These are phyloP conservation scores for Metschnikowia reukaufii DNA, from an alignment of 805 yeast genomes.

Conservation along the genomic window DNA sequence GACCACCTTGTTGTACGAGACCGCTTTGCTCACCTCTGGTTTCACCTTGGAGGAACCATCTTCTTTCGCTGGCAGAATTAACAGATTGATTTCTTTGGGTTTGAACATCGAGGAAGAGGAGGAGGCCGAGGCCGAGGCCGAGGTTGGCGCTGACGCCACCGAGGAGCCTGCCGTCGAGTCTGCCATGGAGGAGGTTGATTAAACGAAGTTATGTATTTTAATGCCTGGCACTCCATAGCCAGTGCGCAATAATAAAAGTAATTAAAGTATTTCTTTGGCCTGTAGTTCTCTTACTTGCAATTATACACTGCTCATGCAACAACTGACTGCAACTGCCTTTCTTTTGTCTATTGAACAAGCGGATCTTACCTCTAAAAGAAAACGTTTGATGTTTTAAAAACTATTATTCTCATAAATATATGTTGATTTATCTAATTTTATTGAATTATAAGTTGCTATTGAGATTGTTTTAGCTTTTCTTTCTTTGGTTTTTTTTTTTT, in stretches of 20 bases:
- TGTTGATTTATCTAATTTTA: too few species aligned
- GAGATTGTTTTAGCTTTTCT: too few species aligned
- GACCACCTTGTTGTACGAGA: slow-evolving; percentile 93
- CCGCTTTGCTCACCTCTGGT: slow-evolving; percentile 98
- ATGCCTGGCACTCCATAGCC: slow-evolving; percentile 1
- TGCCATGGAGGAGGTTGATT: slow-evolving; percentile 98
- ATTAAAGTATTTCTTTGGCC: background rate
- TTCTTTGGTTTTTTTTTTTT: too few species aligned
- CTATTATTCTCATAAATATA: too few species aligned
- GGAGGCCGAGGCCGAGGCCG: slow-evolving; percentile 45
- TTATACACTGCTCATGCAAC: too few species aligned
- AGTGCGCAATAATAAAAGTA: slow-evolving; percentile 5
- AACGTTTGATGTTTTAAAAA: too few species aligned
- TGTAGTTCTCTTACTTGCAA: too few species aligned
- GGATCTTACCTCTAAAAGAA: too few species aligned
- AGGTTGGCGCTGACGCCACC: slow-evolving; percentile 44
- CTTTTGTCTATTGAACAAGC: too few species aligned
- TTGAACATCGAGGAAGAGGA: slow-evolving; percentile 95
- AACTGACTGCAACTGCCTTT: too few species aligned
- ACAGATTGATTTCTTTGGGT: slow-evolving; percentile 97
- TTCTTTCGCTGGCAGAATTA: slow-evolving; percentile 95
- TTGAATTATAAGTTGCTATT: too few species aligned
- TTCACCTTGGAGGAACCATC: slow-evolving; percentile 98
- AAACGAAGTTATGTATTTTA: slow-evolving; percentile 29
- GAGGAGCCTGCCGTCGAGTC: slow-evolving; percentile 55